Conservation (phyloP, 2,329 filamentous ascomycete species). For the Pseudogymnoascus sp. region DNA sequence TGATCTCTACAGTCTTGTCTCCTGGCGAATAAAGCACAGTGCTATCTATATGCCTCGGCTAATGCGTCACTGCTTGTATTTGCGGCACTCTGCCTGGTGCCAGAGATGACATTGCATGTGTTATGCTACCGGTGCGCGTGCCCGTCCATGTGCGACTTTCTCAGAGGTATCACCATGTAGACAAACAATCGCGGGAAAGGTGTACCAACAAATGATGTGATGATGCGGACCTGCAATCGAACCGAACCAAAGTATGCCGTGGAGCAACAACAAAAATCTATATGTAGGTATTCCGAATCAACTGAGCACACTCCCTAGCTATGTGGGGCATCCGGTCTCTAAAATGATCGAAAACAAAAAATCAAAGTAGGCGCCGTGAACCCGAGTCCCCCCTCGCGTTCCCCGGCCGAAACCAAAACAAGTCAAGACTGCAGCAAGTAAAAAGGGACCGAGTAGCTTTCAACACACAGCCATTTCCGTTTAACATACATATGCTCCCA, state of each 20-base stretch:
- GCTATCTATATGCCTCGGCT: neutral
- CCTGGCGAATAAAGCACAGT: neutral
- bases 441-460: neutral
- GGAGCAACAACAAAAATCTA: constrained; percentile 1
- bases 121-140: neutral
- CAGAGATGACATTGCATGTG: neutral
- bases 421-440: neutral
- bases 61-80: neutral
- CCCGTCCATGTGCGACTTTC: neutral
- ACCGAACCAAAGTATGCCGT: neutral
- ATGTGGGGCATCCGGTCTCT: constrained; percentile 4
- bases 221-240: neutral
- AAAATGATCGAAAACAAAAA: neutral
- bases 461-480: neutral
- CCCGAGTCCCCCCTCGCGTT: neutral
- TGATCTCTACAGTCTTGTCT: constrained; percentile 2
- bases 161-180: neutral
- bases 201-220: neutral
- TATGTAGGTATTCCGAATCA: constrained; percentile 6
- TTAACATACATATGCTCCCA: constrained; percentile 4
- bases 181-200: neutral
- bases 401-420: neutral
- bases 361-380: neutral
- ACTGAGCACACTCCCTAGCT: constrained; percentile 6
- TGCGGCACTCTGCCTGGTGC: neutral